A percentile compares a stretch with the other conserved stretches of the same genome.
These are phyloP conservation scores for Aeschynomene evenia DNA, from an alignment of 306 rosid species.

Conservation along the genomic window DNA sequence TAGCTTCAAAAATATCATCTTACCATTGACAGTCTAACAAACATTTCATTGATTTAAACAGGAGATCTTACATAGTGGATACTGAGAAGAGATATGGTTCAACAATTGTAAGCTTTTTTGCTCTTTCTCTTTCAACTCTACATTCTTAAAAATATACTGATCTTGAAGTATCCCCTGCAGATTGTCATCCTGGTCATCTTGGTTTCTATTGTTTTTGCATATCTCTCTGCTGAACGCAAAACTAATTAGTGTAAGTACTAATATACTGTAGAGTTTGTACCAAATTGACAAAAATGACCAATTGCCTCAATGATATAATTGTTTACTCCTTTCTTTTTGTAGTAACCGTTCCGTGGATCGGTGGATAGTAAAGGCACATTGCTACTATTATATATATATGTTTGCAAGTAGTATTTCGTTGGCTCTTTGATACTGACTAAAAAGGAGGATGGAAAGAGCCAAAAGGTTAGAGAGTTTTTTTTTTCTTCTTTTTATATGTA, in stretches of 20 bases:
- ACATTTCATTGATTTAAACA: slow-evolving; percentile 33
- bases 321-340: slow-evolving; percentile 8
- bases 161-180: slow-evolving; percentile 47
- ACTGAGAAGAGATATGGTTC: slow-evolving; percentile 43
- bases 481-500: no score
- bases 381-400: neutral
- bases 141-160: slow-evolving; percentile 25
- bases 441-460: neutral
- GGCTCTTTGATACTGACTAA: no score
- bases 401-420: neutral
- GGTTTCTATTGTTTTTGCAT: slow-evolving; percentile 57
- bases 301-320: neutral
- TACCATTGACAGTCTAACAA: slow-evolving; percentile 33
- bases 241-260: slow-evolving; percentile 50
- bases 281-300: neutral
- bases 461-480: neutral
- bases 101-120: slow-evolving; percentile 46
- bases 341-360: slow-evolving; percentile 8
- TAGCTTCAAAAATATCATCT: slow-evolving; percentile 26
- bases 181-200: slow-evolving; percentile 48
- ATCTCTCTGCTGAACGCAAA: slow-evolving; percentile 49
- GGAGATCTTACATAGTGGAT: slow-evolving; percentile 58
- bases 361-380: slow-evolving; percentile 2
- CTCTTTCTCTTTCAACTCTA: neutral
- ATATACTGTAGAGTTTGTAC: neutral